Base-by-base conservation (phyloP, 345 rosid species). In the Euphorbia peplus region DNA sequence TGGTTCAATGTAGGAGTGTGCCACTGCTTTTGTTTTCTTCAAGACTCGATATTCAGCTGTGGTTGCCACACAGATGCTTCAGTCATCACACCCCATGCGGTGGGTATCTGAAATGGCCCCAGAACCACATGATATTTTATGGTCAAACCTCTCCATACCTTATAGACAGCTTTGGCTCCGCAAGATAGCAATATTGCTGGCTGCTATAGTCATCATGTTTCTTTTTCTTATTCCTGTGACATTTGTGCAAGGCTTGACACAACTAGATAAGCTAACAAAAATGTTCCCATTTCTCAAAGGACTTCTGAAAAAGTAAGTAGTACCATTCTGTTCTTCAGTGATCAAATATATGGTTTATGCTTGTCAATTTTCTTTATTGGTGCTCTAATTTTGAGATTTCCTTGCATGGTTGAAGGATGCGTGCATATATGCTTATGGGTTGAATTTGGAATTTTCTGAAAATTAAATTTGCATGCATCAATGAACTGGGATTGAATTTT, bases 81-180 rank as follows among this genome's bases (percentile, higher is more conserved):
- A 90, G 61, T 82, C 95, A 80, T 64, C 90, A 73, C 87, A 91
- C 84, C 96, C 99, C 37, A 89, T 95, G 99, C 69, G 81, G 74
- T 95, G 99, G 99, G 98, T 86, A 61, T 88, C 93, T 39, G 83
- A 91, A 70, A 73, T 79, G 66, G 99, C 99, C 70, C 98, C 99
- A 54, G 96, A 90, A 64, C 97, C 98, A 63, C 87, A 75, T 81
- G 99, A 95, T 80, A 85, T 95, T 69, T 83, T 86, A 63, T 95
- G 99, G 99, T 79, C 87, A 75, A 91, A 91, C 78, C 90, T 95
- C 63, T 79, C 80, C 47, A 80, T 95, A 72, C 96, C 97, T 13
- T 91, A 82, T 66, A 83, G 68, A 74, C 98, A 88, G 72, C 85
- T 95, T 63, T 95, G 99, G 99, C 69, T 95, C 68, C 88, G 99